Conservation (phyloP, 768 basidiomycete species). For the Pleurotus platypus region DNA sequence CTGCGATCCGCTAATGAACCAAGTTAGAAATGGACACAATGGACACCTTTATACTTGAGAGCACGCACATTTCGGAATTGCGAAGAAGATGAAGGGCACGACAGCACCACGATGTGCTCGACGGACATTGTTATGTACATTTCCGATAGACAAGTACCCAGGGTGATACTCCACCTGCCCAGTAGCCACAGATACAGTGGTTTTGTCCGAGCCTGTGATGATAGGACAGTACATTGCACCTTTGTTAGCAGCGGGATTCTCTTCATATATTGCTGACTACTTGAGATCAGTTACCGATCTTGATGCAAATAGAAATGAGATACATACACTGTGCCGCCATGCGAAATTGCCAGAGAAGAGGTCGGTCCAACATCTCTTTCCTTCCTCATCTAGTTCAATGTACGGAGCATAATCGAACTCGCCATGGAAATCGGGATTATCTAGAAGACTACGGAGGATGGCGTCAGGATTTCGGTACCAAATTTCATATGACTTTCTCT, state of each 20-base stretch:
- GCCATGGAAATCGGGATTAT: conserved; percentile 29
- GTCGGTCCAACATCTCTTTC: conserved; percentile 22
- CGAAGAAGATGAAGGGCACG: conserved; percentile 23
- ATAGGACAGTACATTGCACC: conserved; percentile 28
- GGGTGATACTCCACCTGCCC: conserved; percentile 34
- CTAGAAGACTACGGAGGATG: conserved; percentile 24
- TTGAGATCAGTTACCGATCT: neutral
- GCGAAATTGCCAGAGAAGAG: conserved; percentile 40
- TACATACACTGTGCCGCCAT: conserved; percentile 32
- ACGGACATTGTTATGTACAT: conserved; percentile 26
- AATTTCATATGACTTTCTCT: conserved; percentile 21
- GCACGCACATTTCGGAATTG: conserved; percentile 24
- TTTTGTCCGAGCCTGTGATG: conserved; percentile 35
- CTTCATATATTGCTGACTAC: conserved; percentile 13
- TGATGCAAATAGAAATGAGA: neutral
- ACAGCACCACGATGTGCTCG: conserved; percentile 27
- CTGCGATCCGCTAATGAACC: neutral
- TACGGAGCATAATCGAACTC: conserved; percentile 29
- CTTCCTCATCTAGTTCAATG: conserved; percentile 18
- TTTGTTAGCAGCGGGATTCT: conserved; percentile 15
- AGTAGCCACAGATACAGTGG: conserved; percentile 31
- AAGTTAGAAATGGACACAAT: neutral
- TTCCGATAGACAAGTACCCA: conserved; percentile 27
- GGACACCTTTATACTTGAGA: no score
- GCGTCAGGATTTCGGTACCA: conserved; percentile 28